These are phyloP conservation scores for Gonium pectorale DNA, from an alignment of 139 green algal genomes.

Conservation along the genomic window DNA sequence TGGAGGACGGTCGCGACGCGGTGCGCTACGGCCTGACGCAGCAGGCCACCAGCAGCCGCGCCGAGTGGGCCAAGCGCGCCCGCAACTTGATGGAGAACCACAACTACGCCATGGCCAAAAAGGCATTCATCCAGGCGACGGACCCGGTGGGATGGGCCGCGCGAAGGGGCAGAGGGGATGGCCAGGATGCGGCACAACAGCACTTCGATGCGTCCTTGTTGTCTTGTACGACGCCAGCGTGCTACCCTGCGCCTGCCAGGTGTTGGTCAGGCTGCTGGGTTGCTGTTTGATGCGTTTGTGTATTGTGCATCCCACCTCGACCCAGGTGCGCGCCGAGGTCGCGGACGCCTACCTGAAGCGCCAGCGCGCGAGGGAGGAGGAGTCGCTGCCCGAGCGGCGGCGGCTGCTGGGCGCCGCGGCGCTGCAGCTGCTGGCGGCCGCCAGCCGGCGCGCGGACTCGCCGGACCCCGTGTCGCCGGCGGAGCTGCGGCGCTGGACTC, in stretches of 20 bases:
- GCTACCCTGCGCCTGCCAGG: neutral
- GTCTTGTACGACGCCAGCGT: too few relatives aligned
- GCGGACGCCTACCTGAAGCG: constrained; percentile 29
- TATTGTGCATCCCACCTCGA: neutral
- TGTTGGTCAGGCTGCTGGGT: neutral
- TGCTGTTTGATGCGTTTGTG: neutral
- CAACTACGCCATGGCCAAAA: constrained; percentile 48
- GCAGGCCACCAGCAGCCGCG: constrained; percentile 41
- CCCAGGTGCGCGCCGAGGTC: constrained; percentile 29
- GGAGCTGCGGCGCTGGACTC: constrained; percentile 30
- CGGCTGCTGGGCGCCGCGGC: constrained; percentile 42
- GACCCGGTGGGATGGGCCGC: constrained; percentile 10
- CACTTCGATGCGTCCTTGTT: too few relatives aligned
- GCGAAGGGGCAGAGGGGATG: neutral
- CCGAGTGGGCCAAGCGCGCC: constrained; percentile 52
- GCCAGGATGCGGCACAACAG: too few relatives aligned
- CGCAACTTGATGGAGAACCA: constrained; percentile 40
- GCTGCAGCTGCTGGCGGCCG: constrained; percentile 43
- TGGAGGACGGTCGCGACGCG: constrained; percentile 49
- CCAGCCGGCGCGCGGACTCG: neutral
- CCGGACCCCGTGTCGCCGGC: constrained; percentile 9
- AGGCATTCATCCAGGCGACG: constrained; percentile 45
- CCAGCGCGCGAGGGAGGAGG: constrained; percentile 6
- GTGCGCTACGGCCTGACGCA: constrained; percentile 44
- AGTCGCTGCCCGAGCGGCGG: neutral